Evolutionary conservation across 805 yeast genomes (phyloP).

Genomic region (Blastobotrys robertii): DNA sequence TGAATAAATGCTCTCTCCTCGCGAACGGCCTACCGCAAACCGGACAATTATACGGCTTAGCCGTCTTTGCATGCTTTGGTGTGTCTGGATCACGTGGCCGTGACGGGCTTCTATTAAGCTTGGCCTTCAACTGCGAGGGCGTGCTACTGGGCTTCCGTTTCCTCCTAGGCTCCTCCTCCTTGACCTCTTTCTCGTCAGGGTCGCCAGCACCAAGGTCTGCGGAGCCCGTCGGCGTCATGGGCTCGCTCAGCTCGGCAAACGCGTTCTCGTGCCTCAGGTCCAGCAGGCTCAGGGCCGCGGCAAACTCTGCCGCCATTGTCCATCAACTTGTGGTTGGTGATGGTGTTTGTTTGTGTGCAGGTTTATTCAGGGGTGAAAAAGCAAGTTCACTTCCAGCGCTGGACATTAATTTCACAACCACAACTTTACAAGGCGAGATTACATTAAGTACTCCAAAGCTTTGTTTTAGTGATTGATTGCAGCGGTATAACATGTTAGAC

Average conservation of each 20-base stretch:
- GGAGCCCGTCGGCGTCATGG: conserved; percentile 1
- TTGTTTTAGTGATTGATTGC: too few relatives aligned
- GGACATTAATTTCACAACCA: too few relatives aligned
- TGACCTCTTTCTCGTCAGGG: background rate
- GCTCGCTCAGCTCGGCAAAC: conserved; percentile 1
- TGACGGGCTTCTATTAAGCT: conserved; percentile 1
- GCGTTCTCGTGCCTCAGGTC: conserved; percentile 10
- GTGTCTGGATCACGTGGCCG: background rate
- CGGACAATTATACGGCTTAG: conserved; percentile 15
- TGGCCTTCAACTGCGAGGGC: conserved; percentile 2
- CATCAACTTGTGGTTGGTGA: too few relatives aligned
- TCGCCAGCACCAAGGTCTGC: background rate
- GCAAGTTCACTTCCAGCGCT: too few relatives aligned
- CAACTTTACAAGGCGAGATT: too few relatives aligned
- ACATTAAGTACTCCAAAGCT: too few relatives aligned
- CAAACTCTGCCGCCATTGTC: conserved; percentile 13
- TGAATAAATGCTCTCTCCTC: conserved; percentile 17
- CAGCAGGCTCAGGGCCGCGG: conserved; percentile 17
- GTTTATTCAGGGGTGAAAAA: too few relatives aligned
- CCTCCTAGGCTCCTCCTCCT: background rate
- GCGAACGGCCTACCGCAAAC: conserved; percentile 19
- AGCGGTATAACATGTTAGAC: too few relatives aligned
- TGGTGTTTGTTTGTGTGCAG: too few relatives aligned
- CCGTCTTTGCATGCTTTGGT: conserved; percentile 2
- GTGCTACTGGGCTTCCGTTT: background rate